These are phyloP conservation scores for Hirsutella rhossiliensis DNA, from an alignment of 2,329 filamentous ascomycete genomes.

Conservation along the genomic window DNA sequence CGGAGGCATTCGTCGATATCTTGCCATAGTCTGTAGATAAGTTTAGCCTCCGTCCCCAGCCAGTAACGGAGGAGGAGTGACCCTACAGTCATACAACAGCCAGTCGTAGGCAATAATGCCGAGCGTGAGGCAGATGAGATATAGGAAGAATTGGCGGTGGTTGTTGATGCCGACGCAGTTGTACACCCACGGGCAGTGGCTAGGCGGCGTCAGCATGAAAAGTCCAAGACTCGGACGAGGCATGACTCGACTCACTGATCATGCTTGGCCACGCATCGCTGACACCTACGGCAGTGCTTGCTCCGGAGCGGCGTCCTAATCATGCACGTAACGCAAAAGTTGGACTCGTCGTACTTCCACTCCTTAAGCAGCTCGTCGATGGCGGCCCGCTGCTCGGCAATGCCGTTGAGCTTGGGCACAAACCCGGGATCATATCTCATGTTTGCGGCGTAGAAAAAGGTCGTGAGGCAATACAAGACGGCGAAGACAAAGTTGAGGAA, in stretches of 20 bases:
- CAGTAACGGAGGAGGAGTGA: not conserved
- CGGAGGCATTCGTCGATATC: constrained; percentile 38
- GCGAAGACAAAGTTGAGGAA: constrained; percentile 69
- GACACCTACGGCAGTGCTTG: constrained; percentile 89
- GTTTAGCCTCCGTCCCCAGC: not conserved
- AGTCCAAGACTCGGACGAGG: not conserved
- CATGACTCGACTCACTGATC: constrained; percentile 60
- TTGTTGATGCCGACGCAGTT: constrained; percentile 96
- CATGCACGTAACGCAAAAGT: constrained; percentile 94
- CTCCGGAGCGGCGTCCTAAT: constrained; percentile 82
- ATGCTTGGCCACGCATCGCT: constrained; percentile 88
- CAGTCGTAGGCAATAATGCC: constrained; percentile 64
- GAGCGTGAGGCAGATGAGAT: constrained; percentile 65
- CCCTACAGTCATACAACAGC: constrained; percentile 60
- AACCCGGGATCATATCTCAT: constrained; percentile 89
- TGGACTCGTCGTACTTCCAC: constrained; percentile 87
- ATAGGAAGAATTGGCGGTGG: constrained; percentile 88
- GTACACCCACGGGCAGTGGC: constrained; percentile 95
- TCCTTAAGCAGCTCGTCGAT: constrained; percentile 76
- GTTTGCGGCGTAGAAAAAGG: constrained; percentile 77
- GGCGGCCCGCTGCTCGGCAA: constrained; percentile 77
- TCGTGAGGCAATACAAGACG: constrained; percentile 49
- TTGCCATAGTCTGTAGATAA: constrained; percentile 44
- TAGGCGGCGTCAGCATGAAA: constrained; percentile 19
- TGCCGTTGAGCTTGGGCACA: constrained; percentile 80